Base-by-base conservation (phyloP, 169 alveolate species). In the Eimeria acervulina region DNA sequence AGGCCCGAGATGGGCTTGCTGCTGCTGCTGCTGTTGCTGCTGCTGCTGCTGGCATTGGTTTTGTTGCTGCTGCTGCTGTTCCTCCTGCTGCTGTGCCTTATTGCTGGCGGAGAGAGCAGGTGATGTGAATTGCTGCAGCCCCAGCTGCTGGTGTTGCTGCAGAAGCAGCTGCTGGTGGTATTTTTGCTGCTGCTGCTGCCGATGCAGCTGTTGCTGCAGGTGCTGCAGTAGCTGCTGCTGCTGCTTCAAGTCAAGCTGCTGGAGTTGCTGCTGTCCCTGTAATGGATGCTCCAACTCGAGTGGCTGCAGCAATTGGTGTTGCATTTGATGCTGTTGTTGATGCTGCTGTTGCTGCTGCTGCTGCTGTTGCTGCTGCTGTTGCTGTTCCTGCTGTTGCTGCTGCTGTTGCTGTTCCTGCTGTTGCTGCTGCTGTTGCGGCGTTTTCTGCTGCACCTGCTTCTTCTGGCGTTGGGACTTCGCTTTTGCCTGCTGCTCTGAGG, bases 121-220 rank as follows among this genome's bases (percentile, higher is more conserved):
- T 17, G 76, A 66, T 15, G 76, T 28, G 13, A 28, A 12, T 66
- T 66, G 76, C 76, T 66, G 76, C 40, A 26, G 23, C 15, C 28
- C 40, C 36, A 26, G 76, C 76, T 66, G 76, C 23, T 66, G 76
- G 33, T 66, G 76, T 66, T 66, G 76, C 17, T 26, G 76, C 76
- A 66, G 59, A 51, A 51, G 59, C 59, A 51, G 59, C 59, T 51
- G 59, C 15, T 51, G 59, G 15, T 51, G 59, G 59, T 51, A 8
- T 28, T 26, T 26, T 10, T 26, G 28, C 31, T 66, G 76, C 76
- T 66, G 76, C 31, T 66, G 40, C 23, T 66, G 28, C 8, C 23
- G 76, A 12, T 66, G 76, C 76, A 51, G 15, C 15, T 66, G 40
- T 66, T 19, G 76, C 31, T 66, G 76, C 38, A 66, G 76, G 76